Conservation (phyloP, 805 yeast species). For the Yarrowia osloensis region DNA sequence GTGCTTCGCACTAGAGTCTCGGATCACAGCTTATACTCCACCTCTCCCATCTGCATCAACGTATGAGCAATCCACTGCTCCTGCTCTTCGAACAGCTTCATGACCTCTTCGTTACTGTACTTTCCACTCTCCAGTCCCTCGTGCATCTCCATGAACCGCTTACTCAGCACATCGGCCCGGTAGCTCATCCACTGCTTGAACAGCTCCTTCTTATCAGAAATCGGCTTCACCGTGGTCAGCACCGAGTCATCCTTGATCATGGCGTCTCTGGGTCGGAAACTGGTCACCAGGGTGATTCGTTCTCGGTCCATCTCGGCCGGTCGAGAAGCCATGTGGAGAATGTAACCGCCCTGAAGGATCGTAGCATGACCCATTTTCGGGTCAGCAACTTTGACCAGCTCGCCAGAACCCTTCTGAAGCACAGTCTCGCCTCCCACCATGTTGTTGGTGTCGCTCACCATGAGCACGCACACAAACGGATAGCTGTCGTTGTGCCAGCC, state of each 20-base stretch:
- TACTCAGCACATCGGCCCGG: constrained; percentile 1
- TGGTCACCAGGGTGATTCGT: constrained; percentile 2
- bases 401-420: background rate
- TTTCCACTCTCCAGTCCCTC: constrained; percentile 9
- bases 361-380: constrained; percentile 16
- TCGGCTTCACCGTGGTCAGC: background rate
- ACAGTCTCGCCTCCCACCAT: constrained; percentile 35
- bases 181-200: constrained; percentile 23
- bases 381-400: constrained; percentile 2
- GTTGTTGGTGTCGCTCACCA: constrained; percentile 58
- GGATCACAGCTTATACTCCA: background rate
- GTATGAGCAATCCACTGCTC: constrained; percentile 16
- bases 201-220: background rate
- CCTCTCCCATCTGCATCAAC: constrained; percentile 19
- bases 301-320: background rate
- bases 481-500: constrained; percentile 68
- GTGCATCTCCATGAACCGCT: background rate
- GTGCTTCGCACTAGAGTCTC: no score
- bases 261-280: background rate
- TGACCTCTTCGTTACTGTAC: background rate
- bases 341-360: background rate
- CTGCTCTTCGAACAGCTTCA: constrained; percentile 5
- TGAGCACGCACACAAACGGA: constrained; percentile 64
- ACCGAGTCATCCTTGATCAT: constrained; percentile 14
- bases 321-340: constrained; percentile 11